Conservation (phyloP, 495 filamentous ascomycete species). For the Hypoxylon cercidicola region DNA sequence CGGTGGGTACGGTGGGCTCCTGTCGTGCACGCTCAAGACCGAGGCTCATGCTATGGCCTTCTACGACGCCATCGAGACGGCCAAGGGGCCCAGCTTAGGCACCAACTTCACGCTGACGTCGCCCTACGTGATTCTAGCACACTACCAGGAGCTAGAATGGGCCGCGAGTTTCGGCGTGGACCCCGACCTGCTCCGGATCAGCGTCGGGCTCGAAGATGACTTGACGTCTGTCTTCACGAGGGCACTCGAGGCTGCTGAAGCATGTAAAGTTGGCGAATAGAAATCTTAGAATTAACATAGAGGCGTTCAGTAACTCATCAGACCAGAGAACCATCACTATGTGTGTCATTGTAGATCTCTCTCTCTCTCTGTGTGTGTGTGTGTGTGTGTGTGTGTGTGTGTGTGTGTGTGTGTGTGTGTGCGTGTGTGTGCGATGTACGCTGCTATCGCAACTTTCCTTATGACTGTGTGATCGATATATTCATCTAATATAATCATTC, state of each 20-base stretch:
- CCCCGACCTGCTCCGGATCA: conserved; percentile 80
- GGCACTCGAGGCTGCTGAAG: conserved; percentile 60
- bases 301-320: conserved; percentile 1
- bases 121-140: conserved; percentile 91
- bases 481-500: too few species aligned
- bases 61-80: conserved; percentile 85
- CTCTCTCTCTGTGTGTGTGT: too few species aligned
- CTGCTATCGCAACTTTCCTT: too few species aligned
- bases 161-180: conserved; percentile 82
- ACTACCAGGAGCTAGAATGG: conserved; percentile 94
- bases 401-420: too few species aligned
- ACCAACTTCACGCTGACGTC: conserved; percentile 95
- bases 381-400: too few species aligned
- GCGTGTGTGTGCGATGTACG: too few species aligned
- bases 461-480: too few species aligned
- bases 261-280: conserved; percentile 19
- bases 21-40: conserved; percentile 81
- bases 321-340: too few species aligned
- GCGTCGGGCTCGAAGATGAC: conserved; percentile 86
- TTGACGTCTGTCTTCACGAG: conserved; percentile 61
- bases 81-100: conserved; percentile 93
- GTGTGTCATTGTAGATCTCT: too few species aligned
- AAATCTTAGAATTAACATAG: not conserved
- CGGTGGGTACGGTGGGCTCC: conserved; percentile 90
- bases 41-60: conserved; percentile 79